Percentiles rank a stretch among this genome's conserved stretches.
Evolutionary conservation across 2,329 filamentous ascomycete species (phyloP).

Genomic region (Cladosporium velox): DNA sequence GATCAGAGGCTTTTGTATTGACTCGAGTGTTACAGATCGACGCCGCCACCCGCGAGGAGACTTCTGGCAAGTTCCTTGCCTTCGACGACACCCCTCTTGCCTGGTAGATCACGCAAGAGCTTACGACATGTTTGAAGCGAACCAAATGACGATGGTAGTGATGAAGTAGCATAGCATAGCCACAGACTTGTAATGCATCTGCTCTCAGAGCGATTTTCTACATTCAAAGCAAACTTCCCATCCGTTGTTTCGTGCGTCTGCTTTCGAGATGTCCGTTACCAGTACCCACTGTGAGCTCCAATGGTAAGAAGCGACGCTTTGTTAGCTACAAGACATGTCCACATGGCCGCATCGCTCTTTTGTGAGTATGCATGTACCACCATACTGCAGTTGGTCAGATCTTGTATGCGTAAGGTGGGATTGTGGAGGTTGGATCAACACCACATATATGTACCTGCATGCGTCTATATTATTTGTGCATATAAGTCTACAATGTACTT

Average conservation of each 20-base stretch:
- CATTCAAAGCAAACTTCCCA: not conserved
- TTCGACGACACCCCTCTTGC: constrained; percentile 1
- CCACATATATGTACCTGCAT: no score
- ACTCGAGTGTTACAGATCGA: not conserved
- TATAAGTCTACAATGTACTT: no score
- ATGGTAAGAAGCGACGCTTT: no score
- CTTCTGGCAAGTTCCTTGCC: constrained; percentile 1
- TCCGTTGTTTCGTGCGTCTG: not conserved
- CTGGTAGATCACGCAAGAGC: not conserved
- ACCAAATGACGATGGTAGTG: not conserved
- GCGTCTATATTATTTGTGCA: no score
- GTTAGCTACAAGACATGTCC: no score
- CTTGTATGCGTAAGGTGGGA: not conserved
- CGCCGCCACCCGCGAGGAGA: not conserved
- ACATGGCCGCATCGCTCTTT: not conserved
- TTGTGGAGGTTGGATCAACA: no score
- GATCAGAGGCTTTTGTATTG: not conserved
- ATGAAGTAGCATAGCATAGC: not conserved
- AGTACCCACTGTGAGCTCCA: no score
- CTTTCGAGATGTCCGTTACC: not conserved
- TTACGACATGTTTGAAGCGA: not conserved
- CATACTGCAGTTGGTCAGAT: not conserved
- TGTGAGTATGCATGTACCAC: not conserved
- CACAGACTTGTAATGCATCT: not conserved
- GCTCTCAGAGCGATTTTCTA: not conserved